Base-by-base conservation (phyloP, 371 early-diverging fungal species). In the Caulochytrium protostelioides region DNA sequence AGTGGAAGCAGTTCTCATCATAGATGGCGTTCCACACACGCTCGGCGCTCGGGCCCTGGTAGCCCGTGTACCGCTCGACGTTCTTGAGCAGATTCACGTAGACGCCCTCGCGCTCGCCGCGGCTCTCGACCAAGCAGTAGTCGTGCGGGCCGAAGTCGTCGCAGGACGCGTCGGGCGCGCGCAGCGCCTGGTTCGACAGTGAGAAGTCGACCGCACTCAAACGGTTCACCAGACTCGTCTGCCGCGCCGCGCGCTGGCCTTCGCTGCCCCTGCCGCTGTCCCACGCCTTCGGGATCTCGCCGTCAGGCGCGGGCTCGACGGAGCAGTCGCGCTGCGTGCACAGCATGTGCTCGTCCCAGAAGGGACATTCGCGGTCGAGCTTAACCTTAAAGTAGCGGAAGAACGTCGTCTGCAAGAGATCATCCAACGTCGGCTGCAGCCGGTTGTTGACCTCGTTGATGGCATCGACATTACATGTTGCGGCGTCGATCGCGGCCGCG, bases 21-120 rank as follows among this genome's bases (percentile, higher is more conserved):
- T 95, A 95, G 15, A 95, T 83, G 6, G 92, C 71, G 33, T 68
- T 67, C 97, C 97, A 95, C 7, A 95, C 76, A 34, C 77, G 65
- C 13, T 63, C 70, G 23, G 92, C 77, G 25, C 80, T 74, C 24
- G 70, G 67, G 21, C 97, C 97, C 1, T 80, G 68, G 46, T 89
- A 95, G 2, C 91, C 97, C 0, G 97, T 94, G 50, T 82, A 97
- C 12, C 90, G 70, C 50, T 97, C 97, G 7, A 91, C 91, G 43
- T 94, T 94, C 18, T 74, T 70, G 0, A 71, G 44, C 16, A 97
- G 60, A 45, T 97, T 79, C 6, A 92, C 75, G 57, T 79, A 91
- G 21, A 72, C 69, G 21, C 81, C 79, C 13, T 81, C 85, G 30
- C 16, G 14, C 23, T 20, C 14, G n/a, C 8, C 24, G 3, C 19